A percentile compares a stretch with the other conserved stretches of the same genome.
These are phyloP conservation scores for Pseudogymnoascus sp. DNA, from an alignment of 2,329 filamentous ascomycete species.

Conservation along the genomic window DNA sequence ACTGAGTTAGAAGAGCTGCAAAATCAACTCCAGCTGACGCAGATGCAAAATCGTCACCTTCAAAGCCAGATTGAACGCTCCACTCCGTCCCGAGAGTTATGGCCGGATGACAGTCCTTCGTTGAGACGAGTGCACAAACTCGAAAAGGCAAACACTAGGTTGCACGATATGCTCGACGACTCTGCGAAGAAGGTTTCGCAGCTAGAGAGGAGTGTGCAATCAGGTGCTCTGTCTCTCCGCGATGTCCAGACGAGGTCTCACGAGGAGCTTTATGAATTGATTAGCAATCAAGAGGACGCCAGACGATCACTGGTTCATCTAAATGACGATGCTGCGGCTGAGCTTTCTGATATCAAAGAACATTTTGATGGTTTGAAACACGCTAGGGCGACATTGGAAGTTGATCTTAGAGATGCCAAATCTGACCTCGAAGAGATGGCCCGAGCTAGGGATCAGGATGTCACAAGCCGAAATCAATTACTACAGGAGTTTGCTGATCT, in stretches of 20 bases:
- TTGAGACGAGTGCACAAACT: conserved; percentile 78
- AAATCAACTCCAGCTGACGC: conserved; percentile 84
- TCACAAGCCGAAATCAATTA: conserved; percentile 77
- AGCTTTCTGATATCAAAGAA: conserved; percentile 77
- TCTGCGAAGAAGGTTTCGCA: conserved; percentile 86
- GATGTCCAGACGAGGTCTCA: conserved; percentile 91
- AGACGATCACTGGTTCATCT: conserved; percentile 71
- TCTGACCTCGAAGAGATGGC: conserved; percentile 78
- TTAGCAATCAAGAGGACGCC: conserved; percentile 88
- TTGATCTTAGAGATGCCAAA: conserved; percentile 75
- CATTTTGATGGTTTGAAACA: conserved; percentile 83
- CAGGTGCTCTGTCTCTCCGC: conserved; percentile 77
- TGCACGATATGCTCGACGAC: conserved; percentile 92
- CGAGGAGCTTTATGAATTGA: conserved; percentile 84
- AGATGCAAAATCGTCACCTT: conserved; percentile 92
- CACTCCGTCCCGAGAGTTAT: conserved; percentile 52
- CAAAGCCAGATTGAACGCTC: conserved; percentile 74
- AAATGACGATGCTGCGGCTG: conserved; percentile 77
- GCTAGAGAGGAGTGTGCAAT: conserved; percentile 77
- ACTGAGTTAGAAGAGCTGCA: conserved; percentile 86
- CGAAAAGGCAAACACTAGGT: conserved; percentile 80
- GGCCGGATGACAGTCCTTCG: conserved; percentile 69
- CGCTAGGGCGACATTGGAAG: conserved; percentile 68
- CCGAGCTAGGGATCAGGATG: conserved; percentile 74
- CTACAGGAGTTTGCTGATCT: conserved; percentile 88